Evolutionary conservation across 768 basidiomycete species (phyloP).

Genomic region (Collybiopsis confluens): DNA sequence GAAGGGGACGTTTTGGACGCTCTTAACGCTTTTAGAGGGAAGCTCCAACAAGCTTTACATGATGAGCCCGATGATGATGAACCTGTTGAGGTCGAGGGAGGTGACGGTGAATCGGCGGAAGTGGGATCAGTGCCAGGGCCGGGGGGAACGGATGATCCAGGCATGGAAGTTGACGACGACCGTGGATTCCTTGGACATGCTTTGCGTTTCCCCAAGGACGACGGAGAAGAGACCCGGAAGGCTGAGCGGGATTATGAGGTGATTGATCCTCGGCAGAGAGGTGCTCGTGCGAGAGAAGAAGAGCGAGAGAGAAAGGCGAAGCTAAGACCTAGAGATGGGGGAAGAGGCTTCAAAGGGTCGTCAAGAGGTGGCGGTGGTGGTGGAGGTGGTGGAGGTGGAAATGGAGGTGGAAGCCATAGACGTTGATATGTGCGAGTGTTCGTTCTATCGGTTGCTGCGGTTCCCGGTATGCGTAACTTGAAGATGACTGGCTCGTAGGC

Average conservation of each 20-base stretch:
- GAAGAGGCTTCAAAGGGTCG: constrained; percentile 13
- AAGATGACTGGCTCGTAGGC: too few relatives aligned
- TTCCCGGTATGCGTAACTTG: too few relatives aligned
- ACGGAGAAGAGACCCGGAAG: constrained; percentile 69
- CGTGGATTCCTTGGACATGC: constrained; percentile 69
- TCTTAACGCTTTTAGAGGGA: constrained; percentile 66
- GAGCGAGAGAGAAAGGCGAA: constrained; percentile 62
- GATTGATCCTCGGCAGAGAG: constrained; percentile 75
- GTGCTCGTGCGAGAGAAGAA: constrained; percentile 74
- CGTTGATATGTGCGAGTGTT: too few relatives aligned
- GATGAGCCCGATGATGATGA: constrained; percentile 23
- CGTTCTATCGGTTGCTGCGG: too few relatives aligned
- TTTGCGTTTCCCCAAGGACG: constrained; percentile 74
- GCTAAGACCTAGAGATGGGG: constrained; percentile 29
- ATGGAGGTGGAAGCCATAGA: too few relatives aligned
- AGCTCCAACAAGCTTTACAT: constrained; percentile 47
- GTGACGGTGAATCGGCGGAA: constrained; percentile 18
- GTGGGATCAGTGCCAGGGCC: constrained; percentile 18
- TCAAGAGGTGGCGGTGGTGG: constrained; percentile 21
- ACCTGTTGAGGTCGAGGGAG: constrained; percentile 14
- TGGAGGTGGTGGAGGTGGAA: background rate
- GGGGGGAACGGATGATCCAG: constrained; percentile 35
- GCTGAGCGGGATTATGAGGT: constrained; percentile 87
- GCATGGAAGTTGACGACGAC: constrained; percentile 77
- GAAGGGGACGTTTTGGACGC: constrained; percentile 69